Percentiles rank a stretch among this genome's conserved stretches.
These are phyloP conservation scores for Evernia prunastri DNA, from an alignment of 495 filamentous ascomycete genomes.

Conservation along the genomic window DNA sequence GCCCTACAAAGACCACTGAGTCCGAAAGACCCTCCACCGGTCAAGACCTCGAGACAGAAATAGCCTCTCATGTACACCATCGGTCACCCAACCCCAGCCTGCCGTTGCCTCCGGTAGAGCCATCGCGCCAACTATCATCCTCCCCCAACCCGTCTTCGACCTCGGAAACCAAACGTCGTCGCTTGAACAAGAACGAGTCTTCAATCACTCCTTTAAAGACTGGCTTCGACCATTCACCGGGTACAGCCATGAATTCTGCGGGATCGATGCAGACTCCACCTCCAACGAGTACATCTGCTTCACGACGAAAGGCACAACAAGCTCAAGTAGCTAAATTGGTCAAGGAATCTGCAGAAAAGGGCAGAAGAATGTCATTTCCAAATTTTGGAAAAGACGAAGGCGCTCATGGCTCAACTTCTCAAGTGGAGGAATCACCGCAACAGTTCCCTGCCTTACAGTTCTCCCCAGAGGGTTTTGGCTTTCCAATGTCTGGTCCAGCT, in stretches of 20 bases:
- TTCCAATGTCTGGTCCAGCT: slow-evolving; percentile 63
- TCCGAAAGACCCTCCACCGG: slow-evolving; percentile 25
- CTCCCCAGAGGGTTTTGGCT: slow-evolving; percentile 62
- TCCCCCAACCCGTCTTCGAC: slow-evolving; percentile 47
- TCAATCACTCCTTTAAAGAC: slow-evolving; percentile 34
- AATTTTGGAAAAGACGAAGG: slow-evolving; percentile 27
- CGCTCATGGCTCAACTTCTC: slow-evolving; percentile 40
- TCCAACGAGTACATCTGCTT: slow-evolving; percentile 51
- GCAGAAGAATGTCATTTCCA: slow-evolving; percentile 21
- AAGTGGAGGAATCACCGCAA: slow-evolving; percentile 39
- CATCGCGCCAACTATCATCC: slow-evolving; percentile 48
- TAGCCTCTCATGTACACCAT: slow-evolving; percentile 53
- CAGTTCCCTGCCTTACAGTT: slow-evolving; percentile 52
- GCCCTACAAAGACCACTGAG: slow-evolving; percentile 30
- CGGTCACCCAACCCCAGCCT: slow-evolving; percentile 47
- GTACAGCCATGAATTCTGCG: slow-evolving; percentile 33
- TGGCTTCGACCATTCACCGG: slow-evolving; percentile 26
- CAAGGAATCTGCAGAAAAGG: slow-evolving; percentile 29
- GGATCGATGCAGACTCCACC: slow-evolving; percentile 62
- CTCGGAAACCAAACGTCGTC: slow-evolving; percentile 31
- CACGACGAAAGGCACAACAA: slow-evolving; percentile 32
- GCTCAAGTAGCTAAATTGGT: slow-evolving; percentile 29
- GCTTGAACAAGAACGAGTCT: slow-evolving; percentile 12
- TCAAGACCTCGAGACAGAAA: slow-evolving; percentile 37
- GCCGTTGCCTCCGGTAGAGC: slow-evolving; percentile 51